Percentiles rank a stretch among this genome's conserved stretches.
phyloP scores from a whole-genome alignment of 768 basidiomycete genomes.

The Tulasnella sp. region DNA sequence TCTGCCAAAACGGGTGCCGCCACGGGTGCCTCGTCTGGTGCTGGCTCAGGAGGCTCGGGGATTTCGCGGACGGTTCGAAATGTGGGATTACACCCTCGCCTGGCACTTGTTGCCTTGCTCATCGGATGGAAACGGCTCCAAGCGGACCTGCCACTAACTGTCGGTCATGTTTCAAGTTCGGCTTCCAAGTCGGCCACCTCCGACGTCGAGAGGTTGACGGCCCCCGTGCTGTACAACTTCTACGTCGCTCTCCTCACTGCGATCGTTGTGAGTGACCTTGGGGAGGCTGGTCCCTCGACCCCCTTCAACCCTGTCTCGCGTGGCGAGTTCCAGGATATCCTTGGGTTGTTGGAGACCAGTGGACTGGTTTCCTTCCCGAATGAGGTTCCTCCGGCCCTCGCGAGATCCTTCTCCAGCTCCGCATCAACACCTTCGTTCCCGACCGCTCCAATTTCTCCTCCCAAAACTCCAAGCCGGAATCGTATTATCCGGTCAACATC shows the following conservation, averaged over 20 bases:
- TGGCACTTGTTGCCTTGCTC: slow-evolving; percentile 35
- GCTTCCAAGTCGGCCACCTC: background rate
- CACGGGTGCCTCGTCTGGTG: background rate
- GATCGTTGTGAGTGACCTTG: background rate
- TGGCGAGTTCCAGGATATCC: slow-evolving; percentile 36
- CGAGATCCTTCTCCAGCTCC: slow-evolving; percentile 16
- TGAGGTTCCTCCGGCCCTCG: slow-evolving; percentile 15
- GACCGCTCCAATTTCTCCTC: slow-evolving; percentile 20
- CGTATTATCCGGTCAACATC: slow-evolving; percentile 25
- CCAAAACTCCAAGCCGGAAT: slow-evolving; percentile 23
- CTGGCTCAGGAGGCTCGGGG: slow-evolving; percentile 19
- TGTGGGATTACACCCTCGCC: slow-evolving; percentile 35
- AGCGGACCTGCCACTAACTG: slow-evolving; percentile 26
- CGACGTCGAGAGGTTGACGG: slow-evolving; percentile 26
- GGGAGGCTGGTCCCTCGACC: slow-evolving; percentile 11
- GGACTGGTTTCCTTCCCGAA: slow-evolving; percentile 33
- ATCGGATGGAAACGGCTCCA: slow-evolving; percentile 31
- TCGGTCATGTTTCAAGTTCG: background rate
- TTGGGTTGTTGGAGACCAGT: slow-evolving; percentile 36
- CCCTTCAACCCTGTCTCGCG: slow-evolving; percentile 36
- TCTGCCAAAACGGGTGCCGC: slow-evolving; percentile 17
- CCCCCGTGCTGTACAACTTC: slow-evolving; percentile 25
- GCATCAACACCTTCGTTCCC: slow-evolving; percentile 21
- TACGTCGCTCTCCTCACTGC: slow-evolving; percentile 30
- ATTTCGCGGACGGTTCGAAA: slow-evolving; percentile 30